A percentile compares a stretch with the other conserved stretches of the same genome.
phyloP scores from a whole-genome alignment of 1,284 basidiomycete genomes.

The Apiotrichum siamense region DNA sequence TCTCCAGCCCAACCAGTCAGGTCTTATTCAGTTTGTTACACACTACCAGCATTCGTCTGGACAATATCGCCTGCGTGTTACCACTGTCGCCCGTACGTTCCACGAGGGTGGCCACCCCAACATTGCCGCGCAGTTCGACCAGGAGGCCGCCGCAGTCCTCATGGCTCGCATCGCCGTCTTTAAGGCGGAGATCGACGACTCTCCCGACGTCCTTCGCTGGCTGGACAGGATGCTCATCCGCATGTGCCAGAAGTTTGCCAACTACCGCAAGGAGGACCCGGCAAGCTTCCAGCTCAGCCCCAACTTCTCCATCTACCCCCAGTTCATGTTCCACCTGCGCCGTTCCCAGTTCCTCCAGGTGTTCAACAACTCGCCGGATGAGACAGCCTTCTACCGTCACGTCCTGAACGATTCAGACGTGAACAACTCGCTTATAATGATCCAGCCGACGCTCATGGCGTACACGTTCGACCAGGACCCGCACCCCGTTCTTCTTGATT shows the following conservation, averaged over 20 bases:
- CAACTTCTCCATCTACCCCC: slow-evolving; percentile 98
- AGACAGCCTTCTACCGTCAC: slow-evolving; percentile 97
- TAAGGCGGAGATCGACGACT: slow-evolving; percentile 99
- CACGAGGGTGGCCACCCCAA: slow-evolving; percentile 91
- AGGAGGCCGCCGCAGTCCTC: slow-evolving; percentile 94
- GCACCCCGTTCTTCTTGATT: slow-evolving; percentile 93
- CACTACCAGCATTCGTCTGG: slow-evolving; percentile 98
- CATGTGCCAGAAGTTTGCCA: slow-evolving; percentile 98
- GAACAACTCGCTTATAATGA: slow-evolving; percentile 99
- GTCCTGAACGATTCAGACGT: slow-evolving; percentile 96
- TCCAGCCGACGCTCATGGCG: slow-evolving; percentile 98
- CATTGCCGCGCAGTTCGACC: slow-evolving; percentile 92
- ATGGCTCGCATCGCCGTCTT: slow-evolving; percentile 99
- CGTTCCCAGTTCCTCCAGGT: slow-evolving; percentile 98
- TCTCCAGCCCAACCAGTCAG: slow-evolving; percentile 81
- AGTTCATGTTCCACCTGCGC: slow-evolving; percentile 99
- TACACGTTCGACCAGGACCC: slow-evolving; percentile 88
- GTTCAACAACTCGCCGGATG: slow-evolving; percentile 99
- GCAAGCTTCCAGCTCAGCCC: slow-evolving; percentile 87
- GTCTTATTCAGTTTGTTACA: slow-evolving; percentile 96
- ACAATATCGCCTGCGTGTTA: slow-evolving; percentile 88
- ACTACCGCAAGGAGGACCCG: slow-evolving; percentile 97
- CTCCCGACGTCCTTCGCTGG: slow-evolving; percentile 94
- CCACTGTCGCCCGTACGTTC: slow-evolving; percentile 94
- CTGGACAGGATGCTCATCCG: slow-evolving; percentile 98